These are phyloP conservation scores for Stachybotrys elegans DNA, from an alignment of 2,329 filamentous ascomycete species.

Conservation along the genomic window DNA sequence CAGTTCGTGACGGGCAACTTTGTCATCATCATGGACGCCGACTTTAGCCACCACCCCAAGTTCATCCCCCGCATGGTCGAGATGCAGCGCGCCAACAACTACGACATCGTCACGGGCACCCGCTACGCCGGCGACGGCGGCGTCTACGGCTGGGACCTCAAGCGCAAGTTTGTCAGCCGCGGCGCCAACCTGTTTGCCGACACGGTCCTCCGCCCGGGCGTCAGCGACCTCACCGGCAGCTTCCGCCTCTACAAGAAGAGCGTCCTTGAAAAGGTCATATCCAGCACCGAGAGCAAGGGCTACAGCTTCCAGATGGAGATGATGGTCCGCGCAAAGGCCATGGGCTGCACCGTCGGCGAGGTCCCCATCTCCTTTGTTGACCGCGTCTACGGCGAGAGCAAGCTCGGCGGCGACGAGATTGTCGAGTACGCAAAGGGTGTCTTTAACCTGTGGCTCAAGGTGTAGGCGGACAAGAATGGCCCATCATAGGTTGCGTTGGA, in stretches of 20 bases:
- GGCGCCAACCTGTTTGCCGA: constrained; percentile 95
- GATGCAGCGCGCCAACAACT: constrained; percentile 69
- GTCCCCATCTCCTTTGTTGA: constrained; percentile 97
- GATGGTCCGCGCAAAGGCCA: constrained; percentile 94
- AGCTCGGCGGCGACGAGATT: constrained; percentile 92
- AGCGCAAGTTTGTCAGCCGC: constrained; percentile 77
- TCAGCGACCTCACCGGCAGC: constrained; percentile 91
- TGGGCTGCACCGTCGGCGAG: constrained; percentile 91
- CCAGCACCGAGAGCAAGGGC: constrained; percentile 88
- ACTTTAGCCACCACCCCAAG: constrained; percentile 98
- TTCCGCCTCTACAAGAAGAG: constrained; percentile 92
- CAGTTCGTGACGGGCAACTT: constrained; percentile 89
- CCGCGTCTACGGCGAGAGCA: constrained; percentile 89
- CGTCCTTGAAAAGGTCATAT: constrained; percentile 85
- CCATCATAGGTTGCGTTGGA: not conserved
- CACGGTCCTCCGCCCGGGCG: constrained; percentile 85
- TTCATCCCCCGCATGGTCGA: constrained; percentile 95
- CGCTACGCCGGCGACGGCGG: constrained; percentile 86
- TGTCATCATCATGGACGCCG: constrained; percentile 99
- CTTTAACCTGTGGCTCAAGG: constrained; percentile 70
- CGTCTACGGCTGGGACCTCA: constrained; percentile 95
- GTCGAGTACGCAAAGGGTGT: constrained; percentile 92
- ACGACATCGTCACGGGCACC: constrained; percentile 96
- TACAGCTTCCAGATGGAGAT: constrained; percentile 99
- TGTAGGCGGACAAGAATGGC: constrained; percentile 35